Percentiles rank a stretch among this genome's conserved stretches.
Conservation (phyloP, 345 rosid species). For the Eucalyptus caleyi region DNA sequence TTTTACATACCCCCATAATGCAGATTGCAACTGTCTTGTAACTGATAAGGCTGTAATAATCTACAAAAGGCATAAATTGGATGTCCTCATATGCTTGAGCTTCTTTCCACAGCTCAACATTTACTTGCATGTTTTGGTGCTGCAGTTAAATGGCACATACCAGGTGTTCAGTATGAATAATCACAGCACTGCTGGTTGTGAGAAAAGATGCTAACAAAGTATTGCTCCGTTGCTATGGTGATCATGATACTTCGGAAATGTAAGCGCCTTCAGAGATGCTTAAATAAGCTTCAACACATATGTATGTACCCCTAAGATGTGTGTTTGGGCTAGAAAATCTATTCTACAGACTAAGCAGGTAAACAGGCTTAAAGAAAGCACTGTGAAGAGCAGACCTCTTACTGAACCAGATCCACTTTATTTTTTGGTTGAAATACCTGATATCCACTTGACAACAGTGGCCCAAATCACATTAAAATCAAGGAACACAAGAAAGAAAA, state of each 20-base stretch:
- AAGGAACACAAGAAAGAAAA: neutral
- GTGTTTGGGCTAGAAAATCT: neutral
- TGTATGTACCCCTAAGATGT: neutral
- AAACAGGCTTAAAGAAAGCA: neutral
- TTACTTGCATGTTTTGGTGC: conserved; percentile 67
- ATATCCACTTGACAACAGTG: neutral
- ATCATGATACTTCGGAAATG: neutral
- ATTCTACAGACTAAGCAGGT: neutral
- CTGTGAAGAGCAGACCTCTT: neutral
- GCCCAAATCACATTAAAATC: neutral
- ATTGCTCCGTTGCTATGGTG: neutral
- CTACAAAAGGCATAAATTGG: conserved; percentile 91
- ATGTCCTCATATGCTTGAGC: conserved; percentile 73
- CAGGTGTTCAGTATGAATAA: neutral
- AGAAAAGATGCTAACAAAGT: neutral
- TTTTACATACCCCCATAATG: conserved; percentile 62
- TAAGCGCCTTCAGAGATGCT: neutral
- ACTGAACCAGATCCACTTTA: neutral
- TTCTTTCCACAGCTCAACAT: conserved; percentile 84
- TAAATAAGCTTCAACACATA: neutral
- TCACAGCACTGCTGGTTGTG: neutral
- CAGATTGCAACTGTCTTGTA: conserved; percentile 77
- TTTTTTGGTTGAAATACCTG: neutral
- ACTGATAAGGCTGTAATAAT: conserved; percentile 75
- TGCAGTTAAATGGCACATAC: conserved; percentile 4